phyloP scores from a whole-genome alignment of 306 rosid genomes.

The Vigna angularis region DNA sequence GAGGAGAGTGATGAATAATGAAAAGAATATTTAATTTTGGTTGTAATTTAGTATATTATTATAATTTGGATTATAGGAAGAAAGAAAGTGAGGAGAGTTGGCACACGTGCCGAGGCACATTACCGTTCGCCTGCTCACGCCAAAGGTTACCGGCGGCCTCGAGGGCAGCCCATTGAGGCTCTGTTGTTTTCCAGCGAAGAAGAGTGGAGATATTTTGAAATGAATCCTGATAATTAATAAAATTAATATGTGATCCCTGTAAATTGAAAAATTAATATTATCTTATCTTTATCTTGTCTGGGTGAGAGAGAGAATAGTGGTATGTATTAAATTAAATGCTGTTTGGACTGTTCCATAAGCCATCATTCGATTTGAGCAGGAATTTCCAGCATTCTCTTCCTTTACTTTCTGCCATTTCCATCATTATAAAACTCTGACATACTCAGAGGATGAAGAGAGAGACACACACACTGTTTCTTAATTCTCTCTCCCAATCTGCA shows the following conservation, averaged over 20 bases:
- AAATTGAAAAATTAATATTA: too few relatives aligned
- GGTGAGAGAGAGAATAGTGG: too few relatives aligned
- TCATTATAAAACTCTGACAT: conserved; percentile 55
- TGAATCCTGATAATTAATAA: too few relatives aligned
- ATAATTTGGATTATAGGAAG: too few relatives aligned
- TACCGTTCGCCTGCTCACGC: conserved; percentile 59
- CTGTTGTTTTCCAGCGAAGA: too few relatives aligned
- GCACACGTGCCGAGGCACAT: conserved; percentile 42
- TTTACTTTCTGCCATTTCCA: conserved; percentile 46
- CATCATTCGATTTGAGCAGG: conserved; percentile 71
- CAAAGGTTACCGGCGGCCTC: conserved; percentile 78
- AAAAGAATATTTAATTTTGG: too few relatives aligned
- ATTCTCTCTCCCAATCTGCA: conserved; percentile 2
- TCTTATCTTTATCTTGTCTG: too few relatives aligned
- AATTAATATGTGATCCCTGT: too few relatives aligned
- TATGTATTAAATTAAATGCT: conserved; percentile 40
- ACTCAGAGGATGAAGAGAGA: background rate
- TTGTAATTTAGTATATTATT: too few relatives aligned
- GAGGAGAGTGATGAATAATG: too few relatives aligned
- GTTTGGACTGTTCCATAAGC: conserved; percentile 49
- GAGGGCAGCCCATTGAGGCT: conserved; percentile 43
- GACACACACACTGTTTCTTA: too few relatives aligned
- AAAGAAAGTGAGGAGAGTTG: background rate
- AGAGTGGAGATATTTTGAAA: too few relatives aligned
- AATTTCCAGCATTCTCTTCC: conserved; percentile 54